phyloP scores from a whole-genome alignment of 352 stramenopile genomes.

The Globisporangium irregulare region DNA sequence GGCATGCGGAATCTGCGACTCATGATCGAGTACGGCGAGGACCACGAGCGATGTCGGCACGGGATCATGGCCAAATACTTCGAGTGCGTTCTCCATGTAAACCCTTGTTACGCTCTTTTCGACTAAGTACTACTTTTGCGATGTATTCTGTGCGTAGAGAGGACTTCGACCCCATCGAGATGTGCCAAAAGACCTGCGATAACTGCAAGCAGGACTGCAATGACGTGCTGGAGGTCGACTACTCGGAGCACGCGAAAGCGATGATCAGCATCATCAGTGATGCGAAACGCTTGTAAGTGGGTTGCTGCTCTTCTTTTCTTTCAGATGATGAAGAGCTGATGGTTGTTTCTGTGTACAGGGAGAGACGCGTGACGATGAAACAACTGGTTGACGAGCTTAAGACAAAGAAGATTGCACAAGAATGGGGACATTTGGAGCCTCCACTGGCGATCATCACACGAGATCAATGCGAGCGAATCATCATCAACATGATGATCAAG shows the following conservation, averaged over 20 bases:
- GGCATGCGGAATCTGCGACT: slow-evolving; percentile 60
- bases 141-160: slow-evolving; percentile 25
- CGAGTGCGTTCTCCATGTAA: slow-evolving; percentile 26
- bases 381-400: slow-evolving; percentile 71
- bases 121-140: background rate
- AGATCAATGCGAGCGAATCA: slow-evolving; percentile 41
- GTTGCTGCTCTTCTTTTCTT: background rate
- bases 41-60: slow-evolving; percentile 36
- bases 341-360: slow-evolving; percentile 23
- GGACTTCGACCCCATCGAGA: slow-evolving; percentile 29
- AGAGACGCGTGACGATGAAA: slow-evolving; percentile 64
- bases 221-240: slow-evolving; percentile 29
- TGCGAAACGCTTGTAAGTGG: slow-evolving; percentile 41
- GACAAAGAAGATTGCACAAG: slow-evolving; percentile 41
- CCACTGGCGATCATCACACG: slow-evolving; percentile 33
- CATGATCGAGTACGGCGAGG: slow-evolving; percentile 66
- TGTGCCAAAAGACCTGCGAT: slow-evolving; percentile 43
- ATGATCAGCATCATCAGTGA: slow-evolving; percentile 44
- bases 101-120: background rate
- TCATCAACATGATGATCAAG: slow-evolving; percentile 45
- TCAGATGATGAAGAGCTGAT: background rate
- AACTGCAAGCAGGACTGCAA: slow-evolving; percentile 38
- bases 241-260: slow-evolving; percentile 46
- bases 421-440: slow-evolving; percentile 35
- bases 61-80: slow-evolving; percentile 57